Evolutionary conservation across 805 yeast species (phyloP).

Genomic region (Kazachstania viticola): DNA sequence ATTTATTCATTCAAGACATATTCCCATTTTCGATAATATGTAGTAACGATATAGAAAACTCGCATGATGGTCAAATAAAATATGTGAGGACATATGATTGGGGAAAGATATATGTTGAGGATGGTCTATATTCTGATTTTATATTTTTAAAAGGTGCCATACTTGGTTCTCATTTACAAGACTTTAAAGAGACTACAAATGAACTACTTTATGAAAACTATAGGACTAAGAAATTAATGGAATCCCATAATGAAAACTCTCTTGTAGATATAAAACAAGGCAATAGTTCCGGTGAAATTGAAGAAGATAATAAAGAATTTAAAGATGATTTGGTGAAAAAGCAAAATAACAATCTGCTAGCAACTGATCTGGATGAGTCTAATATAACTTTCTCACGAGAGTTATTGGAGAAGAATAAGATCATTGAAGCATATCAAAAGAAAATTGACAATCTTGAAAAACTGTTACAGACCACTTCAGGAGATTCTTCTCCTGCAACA

Average conservation of each 20-base stretch:
- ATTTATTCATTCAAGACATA: slow-evolving; percentile 31
- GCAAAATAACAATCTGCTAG: not conserved
- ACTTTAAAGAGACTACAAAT: slow-evolving; percentile 71
- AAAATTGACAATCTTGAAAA: slow-evolving; percentile 13
- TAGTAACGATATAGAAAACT: slow-evolving; percentile 28
- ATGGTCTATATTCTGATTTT: slow-evolving; percentile 56
- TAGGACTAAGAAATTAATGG: slow-evolving; percentile 55
- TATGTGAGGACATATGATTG: slow-evolving; percentile 47
- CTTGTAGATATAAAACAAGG: not conserved
- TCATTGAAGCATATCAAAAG: slow-evolving; percentile 17
- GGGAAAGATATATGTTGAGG: slow-evolving; percentile 51
- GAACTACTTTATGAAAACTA: slow-evolving; percentile 67
- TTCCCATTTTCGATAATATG: slow-evolving; percentile 59
- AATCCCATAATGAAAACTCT: slow-evolving; percentile 19
- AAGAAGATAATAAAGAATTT: not conserved
- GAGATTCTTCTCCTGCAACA: slow-evolving; percentile 5
- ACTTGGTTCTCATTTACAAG: slow-evolving; percentile 69
- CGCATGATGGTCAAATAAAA: slow-evolving; percentile 5
- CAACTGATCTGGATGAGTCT: not conserved
- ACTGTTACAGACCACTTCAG: slow-evolving; percentile 3
- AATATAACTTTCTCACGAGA: slow-evolving; percentile 3
- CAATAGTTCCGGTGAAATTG: not conserved
- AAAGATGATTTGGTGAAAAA: not conserved
- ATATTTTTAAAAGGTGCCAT: slow-evolving; percentile 58
- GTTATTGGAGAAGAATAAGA: slow-evolving; percentile 14